Percentiles rank a stretch among this genome's conserved stretches.
phyloP scores from a whole-genome alignment of 2,329 filamentous ascomycete species.

The Taxawa tesnikishii region DNA sequence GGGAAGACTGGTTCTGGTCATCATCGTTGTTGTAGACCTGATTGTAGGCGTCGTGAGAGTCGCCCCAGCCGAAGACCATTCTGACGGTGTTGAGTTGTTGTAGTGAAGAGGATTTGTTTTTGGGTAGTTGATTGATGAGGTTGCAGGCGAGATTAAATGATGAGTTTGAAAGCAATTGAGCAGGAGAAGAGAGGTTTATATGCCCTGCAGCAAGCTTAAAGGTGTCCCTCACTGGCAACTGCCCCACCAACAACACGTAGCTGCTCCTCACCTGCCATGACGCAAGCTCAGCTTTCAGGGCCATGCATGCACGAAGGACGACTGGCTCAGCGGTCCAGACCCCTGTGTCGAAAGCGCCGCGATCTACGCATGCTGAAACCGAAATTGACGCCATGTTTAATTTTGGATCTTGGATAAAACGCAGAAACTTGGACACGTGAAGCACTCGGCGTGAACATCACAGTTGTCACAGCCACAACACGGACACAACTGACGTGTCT shows the following conservation, averaged over 20 bases:
- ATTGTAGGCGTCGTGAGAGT: conserved; percentile 41
- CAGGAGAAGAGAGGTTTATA: conserved; percentile 27
- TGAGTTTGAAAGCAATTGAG: conserved; percentile 33
- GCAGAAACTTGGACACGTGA: not conserved
- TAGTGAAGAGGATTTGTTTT: conserved; percentile 1
- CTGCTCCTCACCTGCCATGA: too few species aligned
- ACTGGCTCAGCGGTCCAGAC: too few species aligned
- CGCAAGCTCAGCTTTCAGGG: too few species aligned
- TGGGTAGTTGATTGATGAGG: conserved; percentile 4
- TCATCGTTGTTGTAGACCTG: conserved; percentile 39
- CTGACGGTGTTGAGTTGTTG: conserved; percentile 11
- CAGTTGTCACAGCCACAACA: not conserved
- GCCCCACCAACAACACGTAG: not conserved
- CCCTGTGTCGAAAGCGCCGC: too few species aligned
- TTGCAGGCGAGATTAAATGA: conserved; percentile 5
- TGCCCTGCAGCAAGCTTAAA: conserved; percentile 1
- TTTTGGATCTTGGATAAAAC: too few species aligned
- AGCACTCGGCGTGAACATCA: not conserved
- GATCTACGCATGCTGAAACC: not conserved
- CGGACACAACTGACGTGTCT: too few species aligned
- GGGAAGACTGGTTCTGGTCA: conserved; percentile 45
- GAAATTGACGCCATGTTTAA: not conserved
- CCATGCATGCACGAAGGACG: too few species aligned
- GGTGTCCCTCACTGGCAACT: not conserved
- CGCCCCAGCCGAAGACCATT: conserved; percentile 34